These are phyloP conservation scores for Niveomyces coronatus DNA, from an alignment of 2,329 filamentous ascomycete species.

Conservation along the genomic window DNA sequence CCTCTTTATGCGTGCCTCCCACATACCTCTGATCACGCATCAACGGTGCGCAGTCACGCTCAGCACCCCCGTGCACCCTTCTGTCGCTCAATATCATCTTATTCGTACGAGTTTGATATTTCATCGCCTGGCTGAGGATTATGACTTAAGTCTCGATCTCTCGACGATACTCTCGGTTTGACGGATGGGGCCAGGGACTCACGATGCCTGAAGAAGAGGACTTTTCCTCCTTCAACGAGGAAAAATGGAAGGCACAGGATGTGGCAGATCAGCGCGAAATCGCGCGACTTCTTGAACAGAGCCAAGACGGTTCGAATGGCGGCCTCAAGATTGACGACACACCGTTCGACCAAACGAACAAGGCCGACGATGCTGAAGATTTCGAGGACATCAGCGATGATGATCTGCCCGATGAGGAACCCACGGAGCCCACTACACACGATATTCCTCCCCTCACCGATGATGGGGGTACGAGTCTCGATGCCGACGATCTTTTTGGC, in stretches of 20 bases:
- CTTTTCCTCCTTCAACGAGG: conserved; percentile 26
- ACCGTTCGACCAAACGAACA: conserved; percentile 56
- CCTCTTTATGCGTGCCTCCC: no score
- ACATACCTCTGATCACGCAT: no score
- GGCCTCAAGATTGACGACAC: conserved; percentile 33
- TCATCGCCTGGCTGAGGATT: not conserved
- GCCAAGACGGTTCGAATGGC: conserved; percentile 27
- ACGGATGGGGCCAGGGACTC: conserved; percentile 1
- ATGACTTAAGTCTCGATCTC: conserved; percentile 3
- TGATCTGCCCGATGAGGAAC: conserved; percentile 71
- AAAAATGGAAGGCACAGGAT: conserved; percentile 32
- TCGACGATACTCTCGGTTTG: not conserved
- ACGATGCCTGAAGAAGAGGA: conserved; percentile 25
- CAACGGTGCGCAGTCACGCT: no score
- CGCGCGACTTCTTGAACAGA: conserved; percentile 32
- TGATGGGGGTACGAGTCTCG: conserved; percentile 49
- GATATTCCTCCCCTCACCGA: conserved; percentile 47
- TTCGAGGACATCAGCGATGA: conserved; percentile 88
- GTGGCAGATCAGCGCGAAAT: conserved; percentile 40
- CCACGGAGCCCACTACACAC: conserved; percentile 28
- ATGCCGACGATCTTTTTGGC: conserved; percentile 60
- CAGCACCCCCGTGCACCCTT: no score
- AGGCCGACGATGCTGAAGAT: conserved; percentile 86
- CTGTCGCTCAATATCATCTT: no score
- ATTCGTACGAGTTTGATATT: no score